These are phyloP conservation scores for Yamadazyma siamensis DNA, from an alignment of 1,139 yeast genomes.

Conservation along the genomic window DNA sequence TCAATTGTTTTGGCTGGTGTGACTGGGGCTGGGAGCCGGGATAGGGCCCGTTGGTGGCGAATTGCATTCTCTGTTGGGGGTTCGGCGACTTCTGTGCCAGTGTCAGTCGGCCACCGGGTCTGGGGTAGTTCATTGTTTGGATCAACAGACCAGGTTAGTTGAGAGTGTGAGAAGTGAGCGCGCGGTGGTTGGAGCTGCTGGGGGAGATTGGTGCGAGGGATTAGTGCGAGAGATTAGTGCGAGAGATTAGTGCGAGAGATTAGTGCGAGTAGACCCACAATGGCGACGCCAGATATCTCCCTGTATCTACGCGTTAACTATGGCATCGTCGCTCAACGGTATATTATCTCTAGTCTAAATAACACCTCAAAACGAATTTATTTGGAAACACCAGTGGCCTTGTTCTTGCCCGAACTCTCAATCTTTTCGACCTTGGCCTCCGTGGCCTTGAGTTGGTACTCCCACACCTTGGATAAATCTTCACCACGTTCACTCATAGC, in stretches of 20 bases:
- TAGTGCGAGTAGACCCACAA: too few relatives aligned
- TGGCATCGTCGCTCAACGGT: too few relatives aligned
- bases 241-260: too few relatives aligned
- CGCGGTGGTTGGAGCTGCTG: neutral
- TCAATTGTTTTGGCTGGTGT: neutral
- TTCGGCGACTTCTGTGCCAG: constrained; percentile 5
- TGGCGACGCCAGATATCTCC: too few relatives aligned
- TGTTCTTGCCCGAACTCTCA: too few relatives aligned
- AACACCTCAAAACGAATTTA: too few relatives aligned
- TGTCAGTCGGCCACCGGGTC: neutral
- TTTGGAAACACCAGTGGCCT: too few relatives aligned
- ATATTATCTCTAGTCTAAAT: too few relatives aligned
- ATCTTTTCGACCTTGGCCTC: constrained; percentile 7
- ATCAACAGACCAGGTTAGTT: neutral
- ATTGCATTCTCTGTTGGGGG: constrained; percentile 5
- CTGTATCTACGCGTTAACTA: too few relatives aligned
- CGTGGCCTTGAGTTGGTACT: constrained; percentile 24
- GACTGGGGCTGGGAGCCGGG: neutral
- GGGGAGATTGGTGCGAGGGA: too few relatives aligned
- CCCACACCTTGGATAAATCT: constrained; percentile 51
- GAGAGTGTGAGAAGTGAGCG: neutral
- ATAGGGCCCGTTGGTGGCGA: constrained; percentile 1
- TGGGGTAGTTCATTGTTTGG: constrained; percentile 3
- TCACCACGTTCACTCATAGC: constrained; percentile 59
- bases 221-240: too few relatives aligned